These are phyloP conservation scores for Fusarium guadeloupense DNA, from an alignment of 2,329 filamentous ascomycete species.

Conservation along the genomic window DNA sequence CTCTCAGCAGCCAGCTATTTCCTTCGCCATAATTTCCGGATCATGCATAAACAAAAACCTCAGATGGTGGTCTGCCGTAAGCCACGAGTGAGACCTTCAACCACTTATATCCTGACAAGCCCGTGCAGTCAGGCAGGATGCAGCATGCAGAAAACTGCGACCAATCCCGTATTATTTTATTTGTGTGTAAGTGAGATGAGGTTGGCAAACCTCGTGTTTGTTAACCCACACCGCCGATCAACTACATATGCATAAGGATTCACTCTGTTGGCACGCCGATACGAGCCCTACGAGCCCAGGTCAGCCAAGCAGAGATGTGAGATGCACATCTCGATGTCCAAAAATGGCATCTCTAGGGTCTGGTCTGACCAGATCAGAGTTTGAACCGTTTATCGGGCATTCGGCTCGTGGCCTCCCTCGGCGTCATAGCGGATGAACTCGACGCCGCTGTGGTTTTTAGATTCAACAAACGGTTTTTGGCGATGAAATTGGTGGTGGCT, in stretches of 20 bases:
- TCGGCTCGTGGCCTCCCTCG: constrained; percentile 10
- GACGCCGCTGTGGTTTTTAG: background rate
- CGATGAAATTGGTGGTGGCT: background rate
- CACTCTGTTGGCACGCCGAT: constrained; percentile 28
- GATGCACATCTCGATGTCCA: constrained; percentile 8
- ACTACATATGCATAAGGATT: constrained; percentile 18
- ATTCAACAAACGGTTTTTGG: background rate
- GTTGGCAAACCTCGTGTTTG: constrained; percentile 30
- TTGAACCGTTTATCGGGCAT: constrained; percentile 13
- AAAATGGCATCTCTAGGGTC: constrained; percentile 26
- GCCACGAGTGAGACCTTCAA: constrained; percentile 10
- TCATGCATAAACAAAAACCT: background rate
- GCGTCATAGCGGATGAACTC: constrained; percentile 3
- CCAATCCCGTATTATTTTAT: constrained; percentile 22
- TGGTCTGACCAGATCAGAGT: constrained; percentile 26
- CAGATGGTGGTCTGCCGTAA: constrained; percentile 29
- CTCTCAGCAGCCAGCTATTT: background rate
- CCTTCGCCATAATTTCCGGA: constrained; percentile 8
- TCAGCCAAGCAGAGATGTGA: constrained; percentile 14
- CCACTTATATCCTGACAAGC: constrained; percentile 27
- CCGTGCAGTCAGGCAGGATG: constrained; percentile 3
- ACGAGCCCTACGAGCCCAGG: constrained; percentile 26
- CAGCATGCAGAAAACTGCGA: constrained; percentile 2
- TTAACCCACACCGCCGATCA: constrained; percentile 27
- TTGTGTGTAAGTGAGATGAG: constrained; percentile 16